A percentile compares a stretch with the other conserved stretches of the same genome.
phyloP scores from a whole-genome alignment of 2,329 filamentous ascomycete species.

The Chrysoporthe puriensis region DNA sequence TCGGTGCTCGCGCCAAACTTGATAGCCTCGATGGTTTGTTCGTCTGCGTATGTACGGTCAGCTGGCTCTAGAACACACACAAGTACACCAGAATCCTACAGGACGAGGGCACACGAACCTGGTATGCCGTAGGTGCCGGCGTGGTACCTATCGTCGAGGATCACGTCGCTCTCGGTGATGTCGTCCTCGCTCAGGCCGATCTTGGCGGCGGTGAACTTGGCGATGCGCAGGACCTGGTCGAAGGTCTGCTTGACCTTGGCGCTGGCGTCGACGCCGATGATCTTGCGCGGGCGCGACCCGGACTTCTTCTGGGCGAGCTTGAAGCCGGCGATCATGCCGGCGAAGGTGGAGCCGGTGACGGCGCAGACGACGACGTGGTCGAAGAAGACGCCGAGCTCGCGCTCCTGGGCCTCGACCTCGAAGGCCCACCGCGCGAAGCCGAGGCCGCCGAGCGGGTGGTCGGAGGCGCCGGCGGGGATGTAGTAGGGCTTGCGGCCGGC shows the following conservation, averaged over 20 bases:
- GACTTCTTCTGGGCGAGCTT: constrained; percentile 59
- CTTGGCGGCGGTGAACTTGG: constrained; percentile 62
- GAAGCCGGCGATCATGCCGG: constrained; percentile 74
- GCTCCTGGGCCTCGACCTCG: constrained; percentile 68
- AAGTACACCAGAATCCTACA: background rate
- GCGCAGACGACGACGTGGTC: constrained; percentile 71
- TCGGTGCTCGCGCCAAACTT: constrained; percentile 69
- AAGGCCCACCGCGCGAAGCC: constrained; percentile 74
- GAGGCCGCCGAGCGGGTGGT: constrained; percentile 70
- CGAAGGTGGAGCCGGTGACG: constrained; percentile 72
- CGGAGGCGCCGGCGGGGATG: constrained; percentile 72
- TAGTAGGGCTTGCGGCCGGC: constrained; percentile 68
- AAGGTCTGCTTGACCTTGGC: constrained; percentile 64
- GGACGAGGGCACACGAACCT: background rate
- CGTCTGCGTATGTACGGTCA: constrained; percentile 45
- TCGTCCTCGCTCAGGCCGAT: constrained; percentile 64
- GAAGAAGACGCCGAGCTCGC: constrained; percentile 64
- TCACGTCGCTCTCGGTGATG: constrained; percentile 64
- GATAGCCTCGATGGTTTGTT: constrained; percentile 69
- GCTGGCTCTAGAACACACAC: background rate
- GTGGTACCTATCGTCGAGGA: constrained; percentile 67
- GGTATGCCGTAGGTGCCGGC: constrained; percentile 69
- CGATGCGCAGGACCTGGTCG: constrained; percentile 69
- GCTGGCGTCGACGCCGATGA: constrained; percentile 70
- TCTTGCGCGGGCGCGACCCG: constrained; percentile 51